Percentiles rank a stretch among this genome's conserved stretches.
These are phyloP conservation scores for Mucor plumbeus DNA, from an alignment of 371 early-diverging fungal genomes.

Conservation along the genomic window DNA sequence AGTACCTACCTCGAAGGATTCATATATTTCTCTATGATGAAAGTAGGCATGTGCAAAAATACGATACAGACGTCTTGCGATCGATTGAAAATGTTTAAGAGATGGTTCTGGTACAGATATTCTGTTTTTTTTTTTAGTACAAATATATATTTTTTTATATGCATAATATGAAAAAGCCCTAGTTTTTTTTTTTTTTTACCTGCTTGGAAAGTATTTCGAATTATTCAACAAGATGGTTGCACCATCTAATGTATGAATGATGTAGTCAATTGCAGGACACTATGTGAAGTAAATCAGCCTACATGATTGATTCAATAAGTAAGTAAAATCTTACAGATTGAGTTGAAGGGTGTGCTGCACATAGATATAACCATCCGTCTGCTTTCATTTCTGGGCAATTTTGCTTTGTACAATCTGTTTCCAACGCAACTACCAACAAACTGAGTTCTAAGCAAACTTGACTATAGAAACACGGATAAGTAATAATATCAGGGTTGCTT, in stretches of 20 bases:
- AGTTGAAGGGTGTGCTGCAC: constrained; percentile 89
- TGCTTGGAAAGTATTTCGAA: constrained; percentile 78
- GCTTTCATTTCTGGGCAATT: constrained; percentile 95
- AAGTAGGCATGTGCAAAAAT: constrained; percentile 95
- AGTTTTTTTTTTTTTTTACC: constrained; percentile 34
- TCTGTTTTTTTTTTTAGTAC: constrained; percentile 30
- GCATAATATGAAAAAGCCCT: background rate
- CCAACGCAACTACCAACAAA: constrained; percentile 74
- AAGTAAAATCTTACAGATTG: constrained; percentile 62
- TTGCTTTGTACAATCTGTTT: constrained; percentile 78
- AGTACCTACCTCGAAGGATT: constrained; percentile 74
- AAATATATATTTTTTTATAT: background rate
- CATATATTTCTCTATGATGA: constrained; percentile 89
- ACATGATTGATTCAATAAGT: background rate
- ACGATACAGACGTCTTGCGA: constrained; percentile 91
- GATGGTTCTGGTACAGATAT: constrained; percentile 77
- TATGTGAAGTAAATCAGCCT: constrained; percentile 26
- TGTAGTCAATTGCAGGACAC: constrained; percentile 94
- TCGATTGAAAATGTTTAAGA: constrained; percentile 83
- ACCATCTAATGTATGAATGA: constrained; percentile 91
- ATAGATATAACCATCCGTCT: constrained; percentile 89
- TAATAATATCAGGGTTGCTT: background rate
- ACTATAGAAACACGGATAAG: constrained; percentile 41
- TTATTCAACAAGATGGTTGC: constrained; percentile 83
- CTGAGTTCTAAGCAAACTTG: constrained; percentile 85